These are phyloP conservation scores for Cucumis hystrix DNA, from an alignment of 306 rosid species.

Conservation along the genomic window DNA sequence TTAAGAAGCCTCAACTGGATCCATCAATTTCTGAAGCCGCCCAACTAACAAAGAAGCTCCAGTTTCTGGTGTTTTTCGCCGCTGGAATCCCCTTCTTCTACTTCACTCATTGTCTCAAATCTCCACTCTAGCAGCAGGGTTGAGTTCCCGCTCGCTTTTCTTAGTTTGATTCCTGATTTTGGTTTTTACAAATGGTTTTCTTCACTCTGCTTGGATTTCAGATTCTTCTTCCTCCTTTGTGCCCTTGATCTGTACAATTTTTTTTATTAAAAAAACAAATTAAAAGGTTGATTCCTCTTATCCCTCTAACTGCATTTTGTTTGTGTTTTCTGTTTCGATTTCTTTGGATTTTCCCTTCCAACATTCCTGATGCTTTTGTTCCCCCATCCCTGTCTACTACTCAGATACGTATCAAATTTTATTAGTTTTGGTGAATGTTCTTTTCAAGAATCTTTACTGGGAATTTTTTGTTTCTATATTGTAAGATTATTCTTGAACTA, in stretches of 20 bases:
- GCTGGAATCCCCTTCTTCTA: neutral
- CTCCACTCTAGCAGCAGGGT: neutral
- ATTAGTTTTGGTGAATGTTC: neutral
- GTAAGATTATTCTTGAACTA: too few species aligned
- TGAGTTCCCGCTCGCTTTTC: neutral
- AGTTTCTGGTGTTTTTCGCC: neutral
- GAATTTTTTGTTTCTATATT: too few species aligned
- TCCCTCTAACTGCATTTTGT: neutral
- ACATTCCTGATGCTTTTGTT: neutral
- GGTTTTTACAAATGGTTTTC: neutral
- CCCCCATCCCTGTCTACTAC: neutral
- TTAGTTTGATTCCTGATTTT: neutral
- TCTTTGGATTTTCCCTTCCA: neutral
- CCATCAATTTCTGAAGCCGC: neutral
- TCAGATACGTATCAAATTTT: neutral
- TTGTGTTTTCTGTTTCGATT: neutral
- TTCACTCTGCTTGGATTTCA: neutral
- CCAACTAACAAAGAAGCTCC: neutral
- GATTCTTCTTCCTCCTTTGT: neutral
- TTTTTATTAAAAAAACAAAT: too few species aligned
- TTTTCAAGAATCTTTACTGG: neutral
- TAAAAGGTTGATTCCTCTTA: neutral
- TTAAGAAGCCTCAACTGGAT: neutral
- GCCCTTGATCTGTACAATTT: neutral
- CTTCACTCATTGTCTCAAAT: neutral